Evolutionary conservation across 2,329 filamentous ascomycete species (phyloP), one percentile per base, ranked within the genome.

Genomic region (Penicillium sclerotigenum): DNA sequence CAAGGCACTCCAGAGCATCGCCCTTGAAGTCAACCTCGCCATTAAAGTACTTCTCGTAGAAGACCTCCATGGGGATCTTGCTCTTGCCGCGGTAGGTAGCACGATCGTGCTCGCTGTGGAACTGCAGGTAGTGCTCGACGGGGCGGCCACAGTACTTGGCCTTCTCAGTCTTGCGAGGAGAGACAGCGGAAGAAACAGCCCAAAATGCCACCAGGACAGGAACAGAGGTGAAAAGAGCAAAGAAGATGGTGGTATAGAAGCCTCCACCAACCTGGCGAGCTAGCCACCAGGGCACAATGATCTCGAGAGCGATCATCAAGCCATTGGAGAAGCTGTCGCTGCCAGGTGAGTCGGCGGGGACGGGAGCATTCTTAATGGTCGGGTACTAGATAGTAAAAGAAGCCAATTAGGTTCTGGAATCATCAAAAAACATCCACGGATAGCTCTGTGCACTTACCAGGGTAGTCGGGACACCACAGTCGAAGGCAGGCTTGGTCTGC

Each of bases 11-110:
- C 60, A 97, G 83, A 68, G 83, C 85, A 76, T 97, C 94, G 56
- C 91, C 92, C 75, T 96, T 97, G 83, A 97, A 93, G 67, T 96
- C 91, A 61, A 96, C 91, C 56, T 96, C 87, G 57, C 90, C 91
- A 71, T 94, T 88, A 77, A 97, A 96, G 82, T 97, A 97, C 88
- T 93, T 96, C 78, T 97, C 92, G 73, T 95, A 87, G 81, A 97
- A 97, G 24, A 91, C 95, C 80, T 96, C 88, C 72, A 77, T 77
- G 53, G 74, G 74, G 36, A 79, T 78, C 68, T 78, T 78, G 72
- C 75, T 77, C 70, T 78, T 79, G 62, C 77, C 77, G 58, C 73
- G 75, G 67, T 79, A 80, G 56, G 73, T 76, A 31, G 72, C 72
- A 56, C 74, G 71, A 58, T 79, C 77, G 63, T 77, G 73, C 61